These are phyloP conservation scores for Fusarium beomiforme DNA, from an alignment of 2,329 filamentous ascomycete genomes.

Conservation along the genomic window DNA sequence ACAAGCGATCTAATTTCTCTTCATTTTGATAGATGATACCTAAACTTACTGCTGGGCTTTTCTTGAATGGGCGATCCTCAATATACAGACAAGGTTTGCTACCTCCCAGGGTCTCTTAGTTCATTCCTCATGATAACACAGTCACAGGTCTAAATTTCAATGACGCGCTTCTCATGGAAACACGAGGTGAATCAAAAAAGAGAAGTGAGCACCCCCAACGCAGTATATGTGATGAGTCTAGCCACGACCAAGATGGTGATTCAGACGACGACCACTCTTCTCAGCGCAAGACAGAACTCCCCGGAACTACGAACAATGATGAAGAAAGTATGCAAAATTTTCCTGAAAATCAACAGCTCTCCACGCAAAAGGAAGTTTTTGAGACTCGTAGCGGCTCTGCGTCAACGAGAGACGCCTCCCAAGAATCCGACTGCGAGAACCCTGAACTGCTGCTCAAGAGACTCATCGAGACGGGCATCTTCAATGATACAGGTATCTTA, in stretches of 20 bases:
- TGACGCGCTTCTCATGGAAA: constrained; percentile 56
- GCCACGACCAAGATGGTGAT: background rate
- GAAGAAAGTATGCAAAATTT: background rate
- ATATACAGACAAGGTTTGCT: constrained; percentile 30
- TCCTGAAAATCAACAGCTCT: background rate
- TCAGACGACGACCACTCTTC: background rate
- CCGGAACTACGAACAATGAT: background rate
- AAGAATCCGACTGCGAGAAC: background rate
- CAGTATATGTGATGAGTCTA: background rate
- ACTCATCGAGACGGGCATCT: constrained; percentile 35
- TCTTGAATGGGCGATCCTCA: constrained; percentile 47
- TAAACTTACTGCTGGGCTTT: constrained; percentile 47
- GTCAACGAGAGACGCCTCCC: background rate
- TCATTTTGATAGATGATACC: constrained; percentile 45
- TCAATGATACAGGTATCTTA: constrained; percentile 20
- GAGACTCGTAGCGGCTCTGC: background rate
- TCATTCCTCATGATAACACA: constrained; percentile 4
- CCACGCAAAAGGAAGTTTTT: background rate
- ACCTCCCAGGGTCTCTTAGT: background rate
- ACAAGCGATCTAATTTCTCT: background rate
- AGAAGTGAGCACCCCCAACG: constrained; percentile 2
- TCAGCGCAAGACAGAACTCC: background rate
- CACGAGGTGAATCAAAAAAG: constrained; percentile 3
- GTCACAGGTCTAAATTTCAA: constrained; percentile 65
- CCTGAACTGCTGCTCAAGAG: constrained; percentile 8